Base-by-base conservation (phyloP, 345 rosid species). In the Acer yangbiense region DNA sequence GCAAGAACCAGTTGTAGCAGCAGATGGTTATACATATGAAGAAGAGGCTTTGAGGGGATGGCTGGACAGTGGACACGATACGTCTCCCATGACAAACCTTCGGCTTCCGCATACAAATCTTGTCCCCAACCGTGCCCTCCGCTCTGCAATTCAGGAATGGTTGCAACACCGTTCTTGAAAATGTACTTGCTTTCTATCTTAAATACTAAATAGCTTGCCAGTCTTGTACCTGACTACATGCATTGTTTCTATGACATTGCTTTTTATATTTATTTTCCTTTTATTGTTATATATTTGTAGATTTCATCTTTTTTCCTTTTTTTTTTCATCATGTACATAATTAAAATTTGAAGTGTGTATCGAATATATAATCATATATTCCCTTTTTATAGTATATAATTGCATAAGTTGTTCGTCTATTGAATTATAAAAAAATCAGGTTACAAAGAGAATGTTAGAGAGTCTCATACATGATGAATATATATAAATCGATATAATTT, bases 11-110 rank as follows among this genome's bases (percentile, higher is more conserved):
- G 88, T 87, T 50, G 88, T 94, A 57, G 95, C 97, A 25, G 97
- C 98, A 0, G 97, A 92, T 76, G 98, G 98, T 18, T 86, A 73
- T 71, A 94, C 96, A 0, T 94, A 94, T 29, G 97, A 92, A 82
- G 88, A 85, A 63, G 85, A 84, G 75, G 90, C 89, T 4, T 72
- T 94, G 57, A 79, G 77, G 65, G 87, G 83, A 83, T 94, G 98
- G 98, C 87, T 94, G 7, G 87, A 83, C 50, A 83, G 88, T 2
- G 97, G 97, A 29, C 87, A 88, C 13, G 84, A 91, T 55, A 83
- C 89, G 18, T 94, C 98, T 6, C 98, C 96, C 0, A 87, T 90
- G 91, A 89, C 91, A 32, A 87, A 88, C 73, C 61, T 76, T 18
- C 79, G 17, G 79, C 92, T 89, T 21, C 13, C 84, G 11, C 87